Base-by-base conservation (phyloP, 139 green algal species). In the Zygnema circumcarinatum region DNA sequence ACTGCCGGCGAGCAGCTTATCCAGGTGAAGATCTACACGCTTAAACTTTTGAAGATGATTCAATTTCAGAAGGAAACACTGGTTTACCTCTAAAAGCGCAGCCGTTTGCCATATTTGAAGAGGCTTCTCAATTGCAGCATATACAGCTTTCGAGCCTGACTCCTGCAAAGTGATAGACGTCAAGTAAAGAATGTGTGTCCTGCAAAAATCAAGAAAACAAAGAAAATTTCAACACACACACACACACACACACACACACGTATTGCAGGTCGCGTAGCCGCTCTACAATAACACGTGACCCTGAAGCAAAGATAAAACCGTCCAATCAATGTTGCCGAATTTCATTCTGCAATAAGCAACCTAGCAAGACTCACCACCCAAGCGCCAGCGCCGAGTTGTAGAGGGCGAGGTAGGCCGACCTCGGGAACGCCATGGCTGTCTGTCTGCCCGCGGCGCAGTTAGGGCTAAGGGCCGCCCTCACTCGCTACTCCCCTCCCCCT, bases 21-120 rank as follows among this genome's bases (percentile, higher is more conserved):
- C n/a, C n/a, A n/a, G n/a, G n/a, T n/a, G n/a, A n/a, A n/a, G n/a
- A n/a, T n/a, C n/a, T n/a, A n/a, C n/a, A n/a, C n/a, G n/a, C n/a
- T n/a, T n/a, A n/a, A n/a, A n/a, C n/a, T n/a, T n/a, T n/a, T n/a
- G n/a, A n/a, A n/a, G n/a, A n/a, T n/a, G n/a, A n/a, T n/a, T n/a
- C n/a, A n/a, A n/a, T n/a, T n/a, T n/a, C n/a, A n/a, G n/a, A n/a
- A n/a, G n/a, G n/a, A n/a, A n/a, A n/a, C n/a, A n/a, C n/a, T n/a
- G n/a, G n/a, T n/a, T n/a, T n/a, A 86, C 80, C 80, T 86, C 80
- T 25, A 86, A n/a, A 2, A 86, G 52, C n/a, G 80, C 80, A n/a
- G n/a, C 29, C 20, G 80, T 86, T 40, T 86, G 80, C 21, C 42
- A 81, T 41, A 86, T 40, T 40, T 86, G 53, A 0, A 86, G 41